Conservation (phyloP, 305 asterid genomes). For the Rubia balearica region DNA sequence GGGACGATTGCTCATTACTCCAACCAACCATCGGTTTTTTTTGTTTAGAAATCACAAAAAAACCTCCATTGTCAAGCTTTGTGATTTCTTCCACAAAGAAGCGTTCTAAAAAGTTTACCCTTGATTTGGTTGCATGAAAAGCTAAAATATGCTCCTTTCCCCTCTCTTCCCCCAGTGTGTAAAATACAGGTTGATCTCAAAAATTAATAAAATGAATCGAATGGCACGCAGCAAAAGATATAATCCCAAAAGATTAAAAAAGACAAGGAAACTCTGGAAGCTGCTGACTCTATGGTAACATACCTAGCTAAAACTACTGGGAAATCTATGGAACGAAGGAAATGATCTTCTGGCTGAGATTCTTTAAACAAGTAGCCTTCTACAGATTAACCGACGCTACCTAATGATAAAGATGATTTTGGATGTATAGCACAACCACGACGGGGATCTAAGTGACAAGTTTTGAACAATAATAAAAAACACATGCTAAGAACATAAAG, state of each 20-base stretch:
- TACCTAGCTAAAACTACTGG: constrained; percentile 3
- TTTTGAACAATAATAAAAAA: constrained; percentile 2
- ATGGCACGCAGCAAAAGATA: neutral
- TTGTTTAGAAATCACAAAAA: too few species aligned
- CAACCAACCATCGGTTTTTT: too few species aligned
- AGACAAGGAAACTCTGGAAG: neutral
- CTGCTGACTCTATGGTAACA: neutral
- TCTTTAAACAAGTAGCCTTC: neutral
- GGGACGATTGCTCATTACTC: too few species aligned
- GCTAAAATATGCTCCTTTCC: too few species aligned
- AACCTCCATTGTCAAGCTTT: too few species aligned
- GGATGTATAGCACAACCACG: neutral
- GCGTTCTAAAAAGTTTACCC: too few species aligned
- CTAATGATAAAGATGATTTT: constrained; percentile 2
- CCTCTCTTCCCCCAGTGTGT: too few species aligned
- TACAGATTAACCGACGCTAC: neutral
- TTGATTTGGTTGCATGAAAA: too few species aligned
- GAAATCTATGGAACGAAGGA: neutral
- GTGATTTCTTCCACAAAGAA: too few species aligned
- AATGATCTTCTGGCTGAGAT: neutral
- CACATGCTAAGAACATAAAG: neutral
- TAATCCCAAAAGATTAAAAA: neutral
- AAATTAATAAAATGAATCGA: neutral
- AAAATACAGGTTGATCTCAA: neutral
- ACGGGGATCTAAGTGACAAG: constrained; percentile 16